Evolutionary conservation across 2,329 filamentous ascomycete species (phyloP).

Genomic region (Colletotrichum sp.): DNA sequence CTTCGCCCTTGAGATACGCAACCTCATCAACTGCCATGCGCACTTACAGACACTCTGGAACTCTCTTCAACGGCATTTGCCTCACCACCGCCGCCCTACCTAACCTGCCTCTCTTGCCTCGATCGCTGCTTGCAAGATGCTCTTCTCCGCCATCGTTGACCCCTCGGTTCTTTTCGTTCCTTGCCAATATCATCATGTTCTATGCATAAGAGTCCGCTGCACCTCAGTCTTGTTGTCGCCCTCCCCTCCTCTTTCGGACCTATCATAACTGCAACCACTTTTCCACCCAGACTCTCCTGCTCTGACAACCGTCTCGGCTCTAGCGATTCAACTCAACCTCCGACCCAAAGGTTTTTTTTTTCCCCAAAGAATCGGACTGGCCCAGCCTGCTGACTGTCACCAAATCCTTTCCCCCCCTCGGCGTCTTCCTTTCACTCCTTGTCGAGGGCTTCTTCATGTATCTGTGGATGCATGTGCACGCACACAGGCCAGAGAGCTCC

Average conservation of each 20-base stretch:
- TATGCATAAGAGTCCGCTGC: constrained; percentile 9
- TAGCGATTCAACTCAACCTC: background rate
- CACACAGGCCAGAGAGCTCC: background rate
- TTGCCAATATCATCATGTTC: constrained; percentile 16
- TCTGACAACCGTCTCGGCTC: background rate
- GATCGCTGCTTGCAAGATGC: background rate
- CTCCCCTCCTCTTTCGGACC: background rate
- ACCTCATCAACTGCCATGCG: background rate
- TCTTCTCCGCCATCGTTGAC: background rate
- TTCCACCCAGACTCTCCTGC: background rate
- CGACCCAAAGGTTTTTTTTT: background rate
- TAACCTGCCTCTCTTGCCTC: background rate
- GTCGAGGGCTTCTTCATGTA: background rate
- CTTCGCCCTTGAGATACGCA: background rate
- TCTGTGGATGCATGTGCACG: background rate
- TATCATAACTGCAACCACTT: background rate
- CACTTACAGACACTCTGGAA: background rate
- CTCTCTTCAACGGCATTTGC: background rate
- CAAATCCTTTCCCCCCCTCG: background rate
- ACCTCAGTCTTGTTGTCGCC: background rate
- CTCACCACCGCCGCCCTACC: background rate
- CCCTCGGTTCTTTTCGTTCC: background rate
- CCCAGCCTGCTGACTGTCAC: background rate
- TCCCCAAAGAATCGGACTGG: background rate
- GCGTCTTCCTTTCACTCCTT: background rate